Conservation (phyloP, 2,329 filamentous ascomycete genomes). For the Blastomyces parvus region DNA sequence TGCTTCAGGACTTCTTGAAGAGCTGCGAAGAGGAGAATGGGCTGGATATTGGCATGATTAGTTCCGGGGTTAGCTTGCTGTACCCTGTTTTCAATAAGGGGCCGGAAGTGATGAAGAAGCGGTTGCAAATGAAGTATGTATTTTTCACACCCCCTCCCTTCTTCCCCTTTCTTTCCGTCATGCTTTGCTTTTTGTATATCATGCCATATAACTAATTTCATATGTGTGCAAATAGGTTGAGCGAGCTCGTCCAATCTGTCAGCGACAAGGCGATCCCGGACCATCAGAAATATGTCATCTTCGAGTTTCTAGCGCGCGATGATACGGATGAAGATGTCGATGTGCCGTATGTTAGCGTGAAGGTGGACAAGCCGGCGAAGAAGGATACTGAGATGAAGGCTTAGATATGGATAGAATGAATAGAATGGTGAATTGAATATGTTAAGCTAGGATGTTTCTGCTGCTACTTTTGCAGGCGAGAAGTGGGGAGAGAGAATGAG, state of each 20-base stretch:
- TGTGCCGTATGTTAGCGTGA: constrained; percentile 92
- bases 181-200: background rate
- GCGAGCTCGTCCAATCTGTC: constrained; percentile 74
- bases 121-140: constrained; percentile 59
- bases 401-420: background rate
- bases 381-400: constrained; percentile 1
- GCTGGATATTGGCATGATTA: constrained; percentile 80
- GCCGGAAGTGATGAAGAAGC: constrained; percentile 70
- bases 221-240: constrained; percentile 53
- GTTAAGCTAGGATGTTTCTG: background rate
- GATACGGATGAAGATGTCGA: constrained; percentile 86
- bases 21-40: constrained; percentile 67
- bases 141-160: background rate
- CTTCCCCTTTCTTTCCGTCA: background rate
- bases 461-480: background rate
- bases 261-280: constrained; percentile 85
- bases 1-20: constrained; percentile 71
- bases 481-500: background rate
- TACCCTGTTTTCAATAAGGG: constrained; percentile 84
- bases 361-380: constrained; percentile 39
- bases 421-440: background rate
- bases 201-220: constrained; percentile 21
- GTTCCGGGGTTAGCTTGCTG: constrained; percentile 89
- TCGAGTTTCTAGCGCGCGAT: constrained; percentile 91
- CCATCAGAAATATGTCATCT: constrained; percentile 92